phyloP scores from a whole-genome alignment of 495 filamentous ascomycete genomes.

The Staphylotrichum tortipilum region DNA sequence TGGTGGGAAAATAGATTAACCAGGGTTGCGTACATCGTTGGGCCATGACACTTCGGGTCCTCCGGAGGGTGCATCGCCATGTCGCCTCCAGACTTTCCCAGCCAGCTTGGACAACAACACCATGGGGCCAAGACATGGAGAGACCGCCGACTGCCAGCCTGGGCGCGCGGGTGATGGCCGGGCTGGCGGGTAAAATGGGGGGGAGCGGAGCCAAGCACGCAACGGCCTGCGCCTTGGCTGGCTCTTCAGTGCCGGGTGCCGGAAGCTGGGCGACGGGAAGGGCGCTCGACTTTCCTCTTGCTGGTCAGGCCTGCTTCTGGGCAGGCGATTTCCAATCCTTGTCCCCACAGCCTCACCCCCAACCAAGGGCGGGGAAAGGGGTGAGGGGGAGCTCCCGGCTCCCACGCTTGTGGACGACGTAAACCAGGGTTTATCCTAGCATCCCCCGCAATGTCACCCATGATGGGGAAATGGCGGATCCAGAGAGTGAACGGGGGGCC shows the following conservation, averaged over 20 bases:
- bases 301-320: not conserved
- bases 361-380: too few relatives aligned
- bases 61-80: conserved; percentile 12
- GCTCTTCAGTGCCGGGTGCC: conserved; percentile 4
- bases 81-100: conserved; percentile 6
- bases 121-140: conserved; percentile 14
- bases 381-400: not conserved
- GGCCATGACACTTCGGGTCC: conserved; percentile 12
- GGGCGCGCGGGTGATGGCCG: conserved; percentile 3
- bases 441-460: not conserved
- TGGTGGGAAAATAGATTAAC: conserved; percentile 26
- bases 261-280: not conserved
- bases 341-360: too few relatives aligned
- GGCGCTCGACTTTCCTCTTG: not conserved
- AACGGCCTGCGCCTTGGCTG: not conserved
- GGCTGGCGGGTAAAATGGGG: conserved; percentile 20
- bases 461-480: not conserved
- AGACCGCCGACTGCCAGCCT: too few relatives aligned
- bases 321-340: not conserved
- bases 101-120: conserved; percentile 6
- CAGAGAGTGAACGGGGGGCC: not conserved
- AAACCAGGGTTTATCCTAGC: not conserved
- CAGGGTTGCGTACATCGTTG: conserved; percentile 4
- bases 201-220: not conserved
- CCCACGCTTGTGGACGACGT: not conserved